These are phyloP conservation scores for Lepiota venenata DNA, from an alignment of 768 basidiomycete genomes.

Conservation along the genomic window DNA sequence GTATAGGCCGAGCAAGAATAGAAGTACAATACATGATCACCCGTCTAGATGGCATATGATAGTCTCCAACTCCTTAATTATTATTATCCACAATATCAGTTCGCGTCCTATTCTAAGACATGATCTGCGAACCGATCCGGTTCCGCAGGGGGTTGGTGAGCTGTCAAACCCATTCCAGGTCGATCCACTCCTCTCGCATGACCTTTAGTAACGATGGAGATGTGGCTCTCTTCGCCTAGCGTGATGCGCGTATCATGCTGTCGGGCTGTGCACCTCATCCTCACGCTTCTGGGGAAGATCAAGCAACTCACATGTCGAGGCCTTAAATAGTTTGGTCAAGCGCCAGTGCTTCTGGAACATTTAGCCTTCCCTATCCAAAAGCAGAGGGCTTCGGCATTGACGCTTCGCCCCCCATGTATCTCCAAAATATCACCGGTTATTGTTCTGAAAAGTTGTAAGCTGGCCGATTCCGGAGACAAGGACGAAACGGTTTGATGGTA, in stretches of 20 bases:
- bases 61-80: not conserved
- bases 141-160: not conserved
- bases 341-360: not conserved
- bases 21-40: conserved; percentile 2
- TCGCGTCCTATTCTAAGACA: not conserved
- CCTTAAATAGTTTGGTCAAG: not conserved
- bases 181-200: too few species aligned
- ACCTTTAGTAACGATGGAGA: too few species aligned
- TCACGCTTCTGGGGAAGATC: too few species aligned
- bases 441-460: not conserved
- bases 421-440: conserved; percentile 10
- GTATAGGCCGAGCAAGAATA: not conserved
- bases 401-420: not conserved
- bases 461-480: conserved; percentile 1
- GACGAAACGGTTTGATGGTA: not conserved
- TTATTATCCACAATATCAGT: not conserved
- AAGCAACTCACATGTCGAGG: not conserved
- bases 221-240: too few species aligned
- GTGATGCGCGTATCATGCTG: too few species aligned
- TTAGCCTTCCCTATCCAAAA: not conserved
- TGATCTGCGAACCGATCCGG: conserved; percentile 2
- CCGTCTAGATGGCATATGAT: not conserved
- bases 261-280: too few species aligned
- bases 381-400: not conserved
- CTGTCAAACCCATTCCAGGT: too few species aligned